Evolutionary conservation across 495 filamentous ascomycete species (phyloP).

Genomic region (Penicillium silybi): DNA sequence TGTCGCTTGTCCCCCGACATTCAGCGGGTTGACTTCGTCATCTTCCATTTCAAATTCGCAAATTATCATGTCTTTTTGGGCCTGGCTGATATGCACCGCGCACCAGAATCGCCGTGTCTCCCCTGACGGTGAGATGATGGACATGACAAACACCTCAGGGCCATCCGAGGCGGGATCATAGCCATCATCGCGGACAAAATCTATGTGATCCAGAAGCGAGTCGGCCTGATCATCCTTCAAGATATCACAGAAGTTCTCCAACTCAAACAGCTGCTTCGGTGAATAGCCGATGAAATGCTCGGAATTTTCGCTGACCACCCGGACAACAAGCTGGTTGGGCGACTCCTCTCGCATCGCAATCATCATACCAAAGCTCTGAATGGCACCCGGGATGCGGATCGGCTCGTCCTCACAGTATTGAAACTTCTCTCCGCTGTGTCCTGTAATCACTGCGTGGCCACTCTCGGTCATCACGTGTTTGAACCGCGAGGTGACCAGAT

Average conservation of each 20-base stretch:
- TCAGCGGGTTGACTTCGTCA: conserved; percentile 67
- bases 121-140: conserved; percentile 52
- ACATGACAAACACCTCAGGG: conserved; percentile 81
- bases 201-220: conserved; percentile 77
- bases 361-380: conserved; percentile 80
- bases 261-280: conserved; percentile 70
- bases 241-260: conserved; percentile 75
- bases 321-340: conserved; percentile 64
- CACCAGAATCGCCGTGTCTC: conserved; percentile 75
- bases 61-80: conserved; percentile 67
- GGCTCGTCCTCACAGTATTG: conserved; percentile 92
- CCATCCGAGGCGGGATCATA: conserved; percentile 66
- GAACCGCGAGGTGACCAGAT: conserved; percentile 66
- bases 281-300: conserved; percentile 71
- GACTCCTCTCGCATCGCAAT: conserved; percentile 70
- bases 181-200: conserved; percentile 77
- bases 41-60: conserved; percentile 93
- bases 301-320: conserved; percentile 86
- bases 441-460: conserved; percentile 84
- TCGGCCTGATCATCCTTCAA: conserved; percentile 78
- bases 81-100: conserved; percentile 70
- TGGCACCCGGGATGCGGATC: conserved; percentile 86
- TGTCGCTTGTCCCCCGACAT: conserved; percentile 50
- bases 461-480: conserved; percentile 73
- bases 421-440: conserved; percentile 62